Evolutionary conservation across 2,329 filamentous ascomycete species (phyloP), one percentile per base, ranked within the genome.

Genomic region (Cordyceps sp.): DNA sequence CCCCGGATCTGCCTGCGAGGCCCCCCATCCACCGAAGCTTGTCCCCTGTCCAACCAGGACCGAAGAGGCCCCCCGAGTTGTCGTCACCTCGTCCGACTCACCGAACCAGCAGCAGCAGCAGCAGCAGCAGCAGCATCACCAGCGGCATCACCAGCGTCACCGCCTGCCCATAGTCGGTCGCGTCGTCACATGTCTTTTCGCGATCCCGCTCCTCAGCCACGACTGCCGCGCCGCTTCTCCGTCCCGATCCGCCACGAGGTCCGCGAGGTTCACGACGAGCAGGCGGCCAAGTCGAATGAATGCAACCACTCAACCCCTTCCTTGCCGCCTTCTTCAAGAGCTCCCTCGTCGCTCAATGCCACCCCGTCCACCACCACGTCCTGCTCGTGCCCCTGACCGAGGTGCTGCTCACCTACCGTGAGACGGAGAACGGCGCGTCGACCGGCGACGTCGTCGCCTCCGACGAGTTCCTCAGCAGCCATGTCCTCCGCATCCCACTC

Each of bases 231-330:
- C 22, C 36, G 40, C 16, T 13, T 28, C 26, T 28, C 26, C 13
- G 31, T 17, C 10, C 18, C 16, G 24, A 15, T 28, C 15, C 15
- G 18, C 9, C n/a, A 14, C 12, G 23, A 24, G 23, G 6, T 24
- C 9, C 23, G 3, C 24, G n/a, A 45, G 36, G 36, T 41, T 44
- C 40, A 41, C 46, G 34, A 30, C 8, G 10, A 8, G 43, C 40
- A 35, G 40, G 34, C 34, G 33, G 36, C 34, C 39, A 46, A 53
- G 49, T 44, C 52, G 54, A 55, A 50, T 57, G 55, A 58, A 93
- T 93, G 86, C 86, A 86, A 78, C 84, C 90, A 65, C 71, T 96
- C 76, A 98, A 98, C 63, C 90, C 90, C 57, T 96, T 94, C 62
- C 71, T 98, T 58, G 78, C 82, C 67, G 85, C 88, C 69, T 96